Evolutionary conservation across 495 filamentous ascomycete species (phyloP), one percentile per base, ranked within the genome.

Genomic region (Talaromyces proteolyticus): DNA sequence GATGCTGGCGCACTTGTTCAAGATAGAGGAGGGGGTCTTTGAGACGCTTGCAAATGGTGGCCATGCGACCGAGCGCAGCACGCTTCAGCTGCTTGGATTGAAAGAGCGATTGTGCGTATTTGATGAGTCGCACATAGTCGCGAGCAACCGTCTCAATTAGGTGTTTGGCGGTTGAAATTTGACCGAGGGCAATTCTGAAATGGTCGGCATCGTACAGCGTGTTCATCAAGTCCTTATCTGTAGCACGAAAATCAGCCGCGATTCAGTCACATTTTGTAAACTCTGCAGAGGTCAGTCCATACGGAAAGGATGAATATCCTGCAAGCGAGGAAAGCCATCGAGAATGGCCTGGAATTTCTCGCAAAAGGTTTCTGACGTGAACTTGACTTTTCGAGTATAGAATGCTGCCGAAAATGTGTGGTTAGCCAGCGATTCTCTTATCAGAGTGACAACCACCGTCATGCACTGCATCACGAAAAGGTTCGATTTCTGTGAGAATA

Each of bases 301-400:
- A 77, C 87, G 93, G 77, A 98, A 98, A 38, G 93, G 93, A 65
- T 98, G 93, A 65, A 96, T 92, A 61, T 98, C 93, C 55, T 89
- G 82, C 26, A 98, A 74, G n/a, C 90, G 76, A 24, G 93, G 93
- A 62, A 98, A 98, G 59, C 88, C 91, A 66, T 92, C 86, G 51
- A 96, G 80, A 60, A 95, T 95, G 24, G 82, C 75, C 53, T 80
- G 83, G 51, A 98, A 82, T 72, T 97, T 96, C 58, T 98, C 93
- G 47, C 82, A 81, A 68, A 96, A 96, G 38, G 93, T 96, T 70
- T 96, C 91, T 62, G 92, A 84, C n/a, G 93, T 97, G 66, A 87
- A 97, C 67, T 97, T 98, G 78, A 97, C 93, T 71, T 98, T 97
- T 64, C 93, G 80, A 51, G 91, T 95, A 64, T 96, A 96, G 75